Conservation (phyloP, 805 yeast genomes). For the Pichia ethanolica region DNA sequence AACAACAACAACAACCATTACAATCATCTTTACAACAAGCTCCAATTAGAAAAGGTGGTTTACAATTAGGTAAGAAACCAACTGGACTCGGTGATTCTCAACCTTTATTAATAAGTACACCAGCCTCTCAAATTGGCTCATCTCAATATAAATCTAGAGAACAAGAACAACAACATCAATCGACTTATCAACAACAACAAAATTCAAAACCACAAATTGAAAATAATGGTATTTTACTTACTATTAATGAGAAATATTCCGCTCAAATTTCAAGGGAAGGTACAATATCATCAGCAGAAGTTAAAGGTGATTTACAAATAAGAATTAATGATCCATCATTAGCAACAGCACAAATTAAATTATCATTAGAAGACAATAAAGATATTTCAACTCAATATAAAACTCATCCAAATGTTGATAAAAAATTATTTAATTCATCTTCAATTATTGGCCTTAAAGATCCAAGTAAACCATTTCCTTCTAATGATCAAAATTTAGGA, state of each 20-base stretch:
- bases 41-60: constrained; percentile 53
- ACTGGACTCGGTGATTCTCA: constrained; percentile 20
- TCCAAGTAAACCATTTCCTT: constrained; percentile 73
- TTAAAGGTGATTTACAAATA: constrained; percentile 86
- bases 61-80: constrained; percentile 64
- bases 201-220: constrained; percentile 26
- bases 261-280: constrained; percentile 86
- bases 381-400: constrained; percentile 59
- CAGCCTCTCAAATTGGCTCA: constrained; percentile 13
- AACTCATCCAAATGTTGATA: constrained; percentile 95
- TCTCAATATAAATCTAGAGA: constrained; percentile 20
- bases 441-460: constrained; percentile 70
- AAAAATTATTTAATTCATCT: constrained; percentile 50
- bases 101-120: constrained; percentile 25
- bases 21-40: constrained; percentile 16
- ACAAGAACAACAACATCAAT: constrained; percentile 10
- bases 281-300: constrained; percentile 56
- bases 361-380: constrained; percentile 42
- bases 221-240: constrained; percentile 74
- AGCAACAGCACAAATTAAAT: constrained; percentile 56
- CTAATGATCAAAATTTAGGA: constrained; percentile 84
- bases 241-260: constrained; percentile 67
- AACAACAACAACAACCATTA: neutral
- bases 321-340: constrained; percentile 73
- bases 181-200: constrained; percentile 4